Base-by-base conservation (phyloP, 1,139 yeast species). In the Torulaspora pretoriensis region DNA sequence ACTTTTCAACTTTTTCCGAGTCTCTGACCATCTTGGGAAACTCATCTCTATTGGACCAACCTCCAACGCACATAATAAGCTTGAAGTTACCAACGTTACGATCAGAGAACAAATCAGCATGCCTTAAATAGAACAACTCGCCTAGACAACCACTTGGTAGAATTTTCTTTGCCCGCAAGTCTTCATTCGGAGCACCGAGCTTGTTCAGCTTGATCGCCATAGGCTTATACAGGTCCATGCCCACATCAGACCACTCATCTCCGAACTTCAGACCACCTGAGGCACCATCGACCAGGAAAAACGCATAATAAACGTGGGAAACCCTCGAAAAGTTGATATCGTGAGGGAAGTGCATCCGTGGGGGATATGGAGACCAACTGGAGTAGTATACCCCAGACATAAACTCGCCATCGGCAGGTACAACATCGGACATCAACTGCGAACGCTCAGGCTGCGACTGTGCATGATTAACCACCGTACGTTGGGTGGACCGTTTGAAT, bases 21-120 rank as follows among this genome's bases (percentile, higher is more conserved):
- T 71, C 68, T 2, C 61, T 54, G 4, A 77, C 71, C 6, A 82
- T 72, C 1, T 66, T 65, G 9, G 69, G 71, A 56, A 89, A 83
- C 6, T 68, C 65, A 0, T 68, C 70, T 8, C 77, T 69, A 16
- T 83, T 75, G 0, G 94, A 83, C 84, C 94, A 84, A 0, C 98
- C 98, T 5, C 98, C 98, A 50, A 92, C 74, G 0, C 96, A 82
- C 74, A 89, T 73, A 8, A 80, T 68, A 0, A 82, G 69, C 50
- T 80, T 80, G 32, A 89, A 60, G 27, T 73, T 68, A 2, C 81
- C 75, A 46, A 78, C 61, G 12, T 60, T 42, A 3, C 35, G 33
- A 8, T 38, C 28, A 22, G 29, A 39, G 28, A 42, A 34, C 19
- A 47, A 37, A 12, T 52, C 29, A 8, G 52, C 25, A 10, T 49